Percentiles rank a stretch among this genome's conserved stretches.
These are phyloP conservation scores for Cercospora sesami DNA, from an alignment of 2,329 filamentous ascomycete genomes.

Conservation along the genomic window DNA sequence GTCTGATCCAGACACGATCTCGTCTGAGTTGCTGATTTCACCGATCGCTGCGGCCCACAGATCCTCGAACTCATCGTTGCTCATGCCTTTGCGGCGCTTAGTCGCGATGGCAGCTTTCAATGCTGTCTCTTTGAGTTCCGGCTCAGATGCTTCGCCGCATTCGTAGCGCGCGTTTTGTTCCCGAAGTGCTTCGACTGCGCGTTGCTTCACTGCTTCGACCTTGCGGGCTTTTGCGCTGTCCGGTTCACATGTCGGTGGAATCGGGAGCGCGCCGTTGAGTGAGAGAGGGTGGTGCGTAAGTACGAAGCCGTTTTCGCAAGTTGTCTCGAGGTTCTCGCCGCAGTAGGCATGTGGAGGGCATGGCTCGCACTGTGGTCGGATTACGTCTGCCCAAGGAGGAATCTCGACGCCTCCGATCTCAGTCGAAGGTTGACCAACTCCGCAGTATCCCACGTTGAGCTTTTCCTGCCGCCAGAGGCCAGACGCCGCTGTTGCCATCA, in stretches of 20 bases:
- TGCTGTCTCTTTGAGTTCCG: slow-evolving; percentile 67
- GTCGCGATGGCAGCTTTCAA: slow-evolving; percentile 74
- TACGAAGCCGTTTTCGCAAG: slow-evolving; percentile 85
- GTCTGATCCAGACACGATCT: slow-evolving; percentile 57
- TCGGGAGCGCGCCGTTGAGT: slow-evolving; percentile 73
- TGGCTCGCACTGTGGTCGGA: slow-evolving; percentile 81
- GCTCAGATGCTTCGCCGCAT: slow-evolving; percentile 71
- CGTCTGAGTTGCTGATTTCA: slow-evolving; percentile 65
- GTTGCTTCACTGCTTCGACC: slow-evolving; percentile 83
- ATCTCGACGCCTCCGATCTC: slow-evolving; percentile 63
- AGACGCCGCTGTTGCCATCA: slow-evolving; percentile 69
- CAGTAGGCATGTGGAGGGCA: slow-evolving; percentile 91
- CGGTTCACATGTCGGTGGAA: slow-evolving; percentile 89
- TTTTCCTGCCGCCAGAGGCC: slow-evolving; percentile 93
- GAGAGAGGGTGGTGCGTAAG: slow-evolving; percentile 81
- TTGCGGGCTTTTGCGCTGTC: slow-evolving; percentile 89
- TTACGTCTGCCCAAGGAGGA: slow-evolving; percentile 68
- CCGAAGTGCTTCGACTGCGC: slow-evolving; percentile 80
- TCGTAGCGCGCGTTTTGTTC: slow-evolving; percentile 86
- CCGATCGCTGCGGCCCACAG: slow-evolving; percentile 74
- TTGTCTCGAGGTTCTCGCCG: slow-evolving; percentile 71
- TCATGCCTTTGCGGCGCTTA: slow-evolving; percentile 80
- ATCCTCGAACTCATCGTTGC: slow-evolving; percentile 85
- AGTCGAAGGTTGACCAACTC: slow-evolving; percentile 66
- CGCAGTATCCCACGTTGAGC: slow-evolving; percentile 92